Conservation (phyloP, 768 basidiomycete genomes). For the Naematelia aurantialba region DNA sequence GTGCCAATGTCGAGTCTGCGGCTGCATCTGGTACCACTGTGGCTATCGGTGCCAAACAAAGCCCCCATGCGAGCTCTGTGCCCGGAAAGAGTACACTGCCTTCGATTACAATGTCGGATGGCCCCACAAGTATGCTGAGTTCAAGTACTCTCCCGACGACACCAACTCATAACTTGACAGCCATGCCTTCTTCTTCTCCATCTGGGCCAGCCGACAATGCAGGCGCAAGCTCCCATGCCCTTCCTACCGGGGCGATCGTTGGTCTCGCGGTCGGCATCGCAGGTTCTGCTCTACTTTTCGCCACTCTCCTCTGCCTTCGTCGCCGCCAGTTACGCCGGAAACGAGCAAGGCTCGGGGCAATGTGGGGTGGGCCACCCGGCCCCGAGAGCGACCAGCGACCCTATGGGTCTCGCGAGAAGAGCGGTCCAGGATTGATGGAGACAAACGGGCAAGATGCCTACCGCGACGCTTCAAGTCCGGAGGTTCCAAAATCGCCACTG, state of each 20-base stretch:
- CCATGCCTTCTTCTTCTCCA: slow-evolving; percentile 4
- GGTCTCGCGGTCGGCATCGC: slow-evolving; percentile 63
- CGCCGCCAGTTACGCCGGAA: slow-evolving; percentile 8
- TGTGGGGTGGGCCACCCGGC: neutral
- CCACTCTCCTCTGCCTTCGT: slow-evolving; percentile 53
- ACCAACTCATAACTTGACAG: neutral
- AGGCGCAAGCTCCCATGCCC: slow-evolving; percentile 45
- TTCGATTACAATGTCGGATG: neutral
- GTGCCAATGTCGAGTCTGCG: neutral
- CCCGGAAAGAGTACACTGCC: no score
- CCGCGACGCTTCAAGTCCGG: neutral
- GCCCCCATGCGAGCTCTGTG: no score
- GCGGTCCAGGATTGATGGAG: slow-evolving; percentile 26
- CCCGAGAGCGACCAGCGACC: slow-evolving; percentile 6
- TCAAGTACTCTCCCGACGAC: neutral
- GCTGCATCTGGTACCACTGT: neutral
- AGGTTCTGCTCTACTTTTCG: slow-evolving; percentile 55
- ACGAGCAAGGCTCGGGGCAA: neutral
- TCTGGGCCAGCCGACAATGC: slow-evolving; percentile 28
- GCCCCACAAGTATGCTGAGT: neutral
- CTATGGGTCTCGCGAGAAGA: slow-evolving; percentile 29
- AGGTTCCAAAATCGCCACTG: neutral
- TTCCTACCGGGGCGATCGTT: slow-evolving; percentile 55
- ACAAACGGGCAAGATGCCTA: neutral
- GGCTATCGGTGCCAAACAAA: no score